Base-by-base conservation (phyloP, 768 basidiomycete genomes). In the Lentinula sp. region DNA sequence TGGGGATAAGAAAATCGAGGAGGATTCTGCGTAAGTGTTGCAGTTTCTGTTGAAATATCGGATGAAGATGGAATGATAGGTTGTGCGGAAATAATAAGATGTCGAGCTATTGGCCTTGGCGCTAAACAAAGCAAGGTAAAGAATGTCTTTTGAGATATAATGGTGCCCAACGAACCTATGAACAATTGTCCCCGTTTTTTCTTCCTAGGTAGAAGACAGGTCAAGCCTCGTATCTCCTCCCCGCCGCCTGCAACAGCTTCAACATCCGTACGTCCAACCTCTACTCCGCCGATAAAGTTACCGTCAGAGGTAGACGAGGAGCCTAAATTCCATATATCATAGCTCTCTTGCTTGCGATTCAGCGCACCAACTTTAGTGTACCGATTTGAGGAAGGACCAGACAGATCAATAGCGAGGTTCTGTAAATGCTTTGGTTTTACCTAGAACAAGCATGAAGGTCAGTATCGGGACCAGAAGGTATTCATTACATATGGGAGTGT, bases 291-390 rank as follows among this genome's bases (percentile, higher is more conserved):
- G 15, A 56, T 31, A 13, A 2, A 13, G 2, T 8, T 16, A 23
- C 7, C 40, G 5, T 13, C 11, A n/a, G 55, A 56, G 13, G 40
- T 11, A 5, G 40, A 45, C 4, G 55, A 56, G 32, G 39, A 75
- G 1, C 79, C 83, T 15, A 88, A 65, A 18, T 81, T 80, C 88
- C 88, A 91, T 6, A 91, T 72, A 63, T 89, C 87, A 63, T 84
- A 89, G 0, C 77, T 72, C 2, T 76, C 71, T 39, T 78, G 72
- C 68, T 88, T 91, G 28, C 80, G 77, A 11, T 77, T 73, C 21
- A 91, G 61, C 3, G 70, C 70, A 0, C 84, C 88, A 3, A 87
- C 64, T 16, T 75, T 76, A 4, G 72, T 69, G 4, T 73, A 80
- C 54, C 64, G 69, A 4, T 78, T 73, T 28, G 56, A 57, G 11